A percentile compares a stretch with the other conserved stretches of the same genome.
These are phyloP conservation scores for Psilocybe mexicana DNA, from an alignment of 1,284 basidiomycete genomes.

Conservation along the genomic window DNA sequence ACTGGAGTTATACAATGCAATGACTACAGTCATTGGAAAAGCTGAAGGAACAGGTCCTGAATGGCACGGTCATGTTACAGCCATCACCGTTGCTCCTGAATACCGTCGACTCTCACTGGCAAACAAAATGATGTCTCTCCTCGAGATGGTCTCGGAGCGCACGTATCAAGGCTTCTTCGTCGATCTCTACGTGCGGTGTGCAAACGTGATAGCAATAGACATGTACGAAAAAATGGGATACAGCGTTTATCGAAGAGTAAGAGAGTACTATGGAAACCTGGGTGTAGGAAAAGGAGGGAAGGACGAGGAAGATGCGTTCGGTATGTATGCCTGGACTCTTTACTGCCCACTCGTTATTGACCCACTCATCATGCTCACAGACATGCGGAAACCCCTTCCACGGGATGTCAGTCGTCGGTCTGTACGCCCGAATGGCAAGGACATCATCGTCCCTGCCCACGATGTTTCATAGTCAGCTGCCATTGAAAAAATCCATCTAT, in stretches of 20 bases:
- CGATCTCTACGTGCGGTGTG: slow-evolving; percentile 87
- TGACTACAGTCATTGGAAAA: slow-evolving; percentile 74
- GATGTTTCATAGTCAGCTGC: slow-evolving; percentile 54
- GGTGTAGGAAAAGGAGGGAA: slow-evolving; percentile 64
- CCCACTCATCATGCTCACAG: slow-evolving; percentile 37
- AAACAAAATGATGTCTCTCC: slow-evolving; percentile 76
- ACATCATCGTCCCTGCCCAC: slow-evolving; percentile 71
- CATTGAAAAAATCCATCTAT: slow-evolving; percentile 10
- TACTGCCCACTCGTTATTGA: background rate
- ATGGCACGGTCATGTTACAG: slow-evolving; percentile 91
- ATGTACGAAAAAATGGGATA: slow-evolving; percentile 91
- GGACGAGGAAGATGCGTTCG: slow-evolving; percentile 90
- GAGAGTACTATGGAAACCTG: slow-evolving; percentile 83
- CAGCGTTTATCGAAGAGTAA: slow-evolving; percentile 81
- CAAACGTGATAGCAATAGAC: slow-evolving; percentile 71
- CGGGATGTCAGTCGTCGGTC: slow-evolving; percentile 64
- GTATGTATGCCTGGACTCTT: slow-evolving; percentile 49
- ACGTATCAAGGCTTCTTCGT: slow-evolving; percentile 83
- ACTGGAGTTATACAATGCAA: background rate
- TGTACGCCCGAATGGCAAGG: slow-evolving; percentile 68
- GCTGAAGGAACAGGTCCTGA: slow-evolving; percentile 74
- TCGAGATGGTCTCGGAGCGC: slow-evolving; percentile 81
- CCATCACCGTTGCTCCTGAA: slow-evolving; percentile 88
- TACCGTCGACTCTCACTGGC: slow-evolving; percentile 86
- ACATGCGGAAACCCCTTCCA: slow-evolving; percentile 86